Evolutionary conservation across 257 asterid species (phyloP), one percentile per base, ranked within the genome.

Genomic region (Solanum bulbocastanum): DNA sequence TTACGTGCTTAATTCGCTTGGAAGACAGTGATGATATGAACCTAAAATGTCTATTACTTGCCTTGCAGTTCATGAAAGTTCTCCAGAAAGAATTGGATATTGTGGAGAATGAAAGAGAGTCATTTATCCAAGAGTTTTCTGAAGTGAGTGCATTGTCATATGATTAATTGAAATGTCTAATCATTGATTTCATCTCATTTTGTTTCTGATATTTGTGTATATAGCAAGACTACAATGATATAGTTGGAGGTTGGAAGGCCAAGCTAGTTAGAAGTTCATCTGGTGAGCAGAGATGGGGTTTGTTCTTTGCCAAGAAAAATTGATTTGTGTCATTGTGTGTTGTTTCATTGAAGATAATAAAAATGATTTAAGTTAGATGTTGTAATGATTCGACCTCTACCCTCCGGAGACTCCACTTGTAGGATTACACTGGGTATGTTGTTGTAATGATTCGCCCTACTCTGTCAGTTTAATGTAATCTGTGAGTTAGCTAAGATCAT

Each of bases 241-340:
- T 96, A 66, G 97, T 95, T 16, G 97, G 94, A 68, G 98, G 98
- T 9, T 96, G 99, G 99, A 93, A 95, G 22, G 95, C 98, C 23
- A 96, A 96, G 93, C 92, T 95, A 23, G 72, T 89, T n/a, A 84
- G 99, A 88, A 94, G 89, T 87, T 90, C 98, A 56, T 92, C 95
- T 3, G 99, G 98, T 12, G 99, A 97, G 94, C 99, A 97, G 93
- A 92, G 93, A 88, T 96, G 99, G 99, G 99, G 99, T 87, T 89
- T 97, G 92, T 97, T 97, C 42, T 92, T 96, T 73, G 98, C 96
- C 93, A 87, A 90, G 93, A 97, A 94, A 88, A 88, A 90, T 84
- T 94, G 93, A 94, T 39, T 2, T 36, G n/a, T 78, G 1, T 78
- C 37, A n/a, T 39, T 40, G 1, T 76, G 36, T 16, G 85, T 8